These are phyloP conservation scores for Colletotrichum tofieldiae DNA, from an alignment of 2,329 filamentous ascomycete species.

Conservation along the genomic window DNA sequence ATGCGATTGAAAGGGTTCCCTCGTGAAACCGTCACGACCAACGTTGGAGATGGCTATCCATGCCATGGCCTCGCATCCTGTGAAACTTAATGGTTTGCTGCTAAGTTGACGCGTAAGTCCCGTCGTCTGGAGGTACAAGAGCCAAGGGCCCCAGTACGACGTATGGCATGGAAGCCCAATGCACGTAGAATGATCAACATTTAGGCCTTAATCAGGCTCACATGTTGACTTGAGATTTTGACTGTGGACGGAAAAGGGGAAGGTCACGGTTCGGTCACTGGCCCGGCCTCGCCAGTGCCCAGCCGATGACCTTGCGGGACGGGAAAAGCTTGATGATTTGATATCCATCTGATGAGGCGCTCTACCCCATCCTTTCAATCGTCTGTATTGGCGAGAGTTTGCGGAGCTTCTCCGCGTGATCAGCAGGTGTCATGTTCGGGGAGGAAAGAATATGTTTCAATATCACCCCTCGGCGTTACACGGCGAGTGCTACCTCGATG, in stretches of 20 bases:
- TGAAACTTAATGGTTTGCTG: neutral
- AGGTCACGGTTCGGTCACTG: neutral
- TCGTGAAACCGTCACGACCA: neutral
- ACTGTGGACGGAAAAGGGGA: neutral
- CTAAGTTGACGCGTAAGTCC: slow-evolving; percentile 5
- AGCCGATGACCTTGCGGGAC: neutral
- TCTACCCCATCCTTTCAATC: neutral
- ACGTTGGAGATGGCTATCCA: neutral
- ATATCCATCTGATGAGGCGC: neutral
- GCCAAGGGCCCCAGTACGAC: neutral
- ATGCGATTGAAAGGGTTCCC: neutral
- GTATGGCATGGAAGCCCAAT: neutral
- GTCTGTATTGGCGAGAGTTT: neutral
- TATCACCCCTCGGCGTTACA: no score
- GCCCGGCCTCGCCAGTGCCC: neutral
- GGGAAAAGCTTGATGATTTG: neutral
- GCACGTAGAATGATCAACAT: neutral
- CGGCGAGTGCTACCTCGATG: neutral
- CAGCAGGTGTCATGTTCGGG: neutral
- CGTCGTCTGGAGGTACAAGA: neutral
- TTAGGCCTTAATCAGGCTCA: neutral
- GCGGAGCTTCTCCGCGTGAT: neutral
- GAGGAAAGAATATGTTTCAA: no score
- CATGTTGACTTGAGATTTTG: neutral
- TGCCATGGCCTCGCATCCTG: no score